Conservation (phyloP, 1,284 basidiomycete genomes). For the Sutorius eximius region DNA sequence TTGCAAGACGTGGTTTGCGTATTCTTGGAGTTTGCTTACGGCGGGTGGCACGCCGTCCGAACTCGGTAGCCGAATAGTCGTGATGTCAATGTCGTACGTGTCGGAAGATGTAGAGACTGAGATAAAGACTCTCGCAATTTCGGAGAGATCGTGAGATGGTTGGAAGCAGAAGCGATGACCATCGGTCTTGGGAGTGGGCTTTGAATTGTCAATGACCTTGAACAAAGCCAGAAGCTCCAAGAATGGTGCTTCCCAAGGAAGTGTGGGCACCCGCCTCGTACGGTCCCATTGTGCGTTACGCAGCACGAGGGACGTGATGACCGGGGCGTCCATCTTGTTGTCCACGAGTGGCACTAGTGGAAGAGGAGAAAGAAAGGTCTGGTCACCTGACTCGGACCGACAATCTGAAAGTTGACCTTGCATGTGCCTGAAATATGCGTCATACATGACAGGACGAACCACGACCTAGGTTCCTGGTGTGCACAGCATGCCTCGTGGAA, state of each 20-base stretch:
- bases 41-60: neutral
- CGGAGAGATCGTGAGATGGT: constrained; percentile 19
- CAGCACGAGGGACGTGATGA: constrained; percentile 14
- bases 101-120: constrained; percentile 4
- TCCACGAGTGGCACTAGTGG: constrained; percentile 15
- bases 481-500: neutral
- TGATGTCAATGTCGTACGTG: constrained; percentile 17
- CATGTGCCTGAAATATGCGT: neutral
- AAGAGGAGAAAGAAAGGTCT: constrained; percentile 5
- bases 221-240: constrained; percentile 13
- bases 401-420: constrained; percentile 4
- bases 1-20: constrained; percentile 8
- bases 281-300: neutral
- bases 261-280: neutral
- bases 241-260: constrained; percentile 14
- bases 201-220: constrained; percentile 5
- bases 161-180: constrained; percentile 19
- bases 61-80: neutral
- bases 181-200: neutral
- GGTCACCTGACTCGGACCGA: constrained; percentile 10
- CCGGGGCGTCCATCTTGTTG: neutral
- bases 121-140: constrained; percentile 16
- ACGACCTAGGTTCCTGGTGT: neutral
- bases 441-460: neutral
- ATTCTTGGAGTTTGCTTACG: constrained; percentile 12